Conservation (phyloP, 768 basidiomycete genomes). For the Tylopilus subfusipes region DNA sequence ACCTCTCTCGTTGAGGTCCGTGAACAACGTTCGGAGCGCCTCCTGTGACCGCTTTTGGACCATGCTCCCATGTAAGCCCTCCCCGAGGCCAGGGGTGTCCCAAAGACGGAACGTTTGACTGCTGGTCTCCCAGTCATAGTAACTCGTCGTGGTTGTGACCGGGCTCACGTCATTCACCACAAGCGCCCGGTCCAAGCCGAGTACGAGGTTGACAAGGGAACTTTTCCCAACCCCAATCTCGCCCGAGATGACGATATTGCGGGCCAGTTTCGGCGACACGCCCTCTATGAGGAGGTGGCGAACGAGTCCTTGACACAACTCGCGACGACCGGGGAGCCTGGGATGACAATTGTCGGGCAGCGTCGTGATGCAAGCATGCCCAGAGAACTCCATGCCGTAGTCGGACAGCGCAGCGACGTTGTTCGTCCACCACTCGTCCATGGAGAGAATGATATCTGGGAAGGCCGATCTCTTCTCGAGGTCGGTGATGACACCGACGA, state of each 20-base stretch:
- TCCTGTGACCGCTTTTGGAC: constrained; percentile 19
- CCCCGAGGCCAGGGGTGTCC: constrained; percentile 33
- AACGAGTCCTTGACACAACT: constrained; percentile 16
- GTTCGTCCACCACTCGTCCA: constrained; percentile 39
- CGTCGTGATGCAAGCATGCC: constrained; percentile 22
- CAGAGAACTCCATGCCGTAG: constrained; percentile 33
- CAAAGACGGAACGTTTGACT: constrained; percentile 20
- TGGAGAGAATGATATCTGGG: constrained; percentile 21
- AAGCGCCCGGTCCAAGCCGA: constrained; percentile 19
- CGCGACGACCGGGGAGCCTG: constrained; percentile 15
- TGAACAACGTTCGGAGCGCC: constrained; percentile 18
- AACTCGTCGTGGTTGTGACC: constrained; percentile 12
- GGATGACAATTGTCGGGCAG: constrained; percentile 22
- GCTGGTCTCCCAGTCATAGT: constrained; percentile 13
- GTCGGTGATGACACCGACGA: constrained; percentile 31
- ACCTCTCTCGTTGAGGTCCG: constrained; percentile 19
- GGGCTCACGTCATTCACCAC: constrained; percentile 17
- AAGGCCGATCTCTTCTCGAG: constrained; percentile 27
- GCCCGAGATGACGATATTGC: constrained; percentile 25
- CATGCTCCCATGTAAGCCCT: constrained; percentile 17
- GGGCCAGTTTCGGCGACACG: constrained; percentile 18
- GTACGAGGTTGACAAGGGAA: constrained; percentile 26
- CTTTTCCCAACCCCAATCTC: constrained; percentile 31
- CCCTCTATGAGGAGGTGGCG: constrained; percentile 15
- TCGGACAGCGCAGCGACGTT: constrained; percentile 28